Evolutionary conservation across 176 grass and related monocot species (phyloP), one percentile per base, ranked within the genome.

Genomic region (Carex littledalei): DNA sequence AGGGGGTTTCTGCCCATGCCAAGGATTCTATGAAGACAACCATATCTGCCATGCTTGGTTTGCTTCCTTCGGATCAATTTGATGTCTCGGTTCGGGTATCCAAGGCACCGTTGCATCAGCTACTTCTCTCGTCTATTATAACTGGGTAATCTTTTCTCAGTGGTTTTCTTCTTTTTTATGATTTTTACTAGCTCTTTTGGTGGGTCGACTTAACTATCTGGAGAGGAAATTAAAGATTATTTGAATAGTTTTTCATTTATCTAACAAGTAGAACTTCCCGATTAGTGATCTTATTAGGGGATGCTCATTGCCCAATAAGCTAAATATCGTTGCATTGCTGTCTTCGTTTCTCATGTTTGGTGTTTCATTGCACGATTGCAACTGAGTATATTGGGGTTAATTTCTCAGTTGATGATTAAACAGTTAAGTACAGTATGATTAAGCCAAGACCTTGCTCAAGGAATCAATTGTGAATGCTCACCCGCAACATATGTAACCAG

Each of bases 21-120:
- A 86, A 80, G 71, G 81, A 79, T 17, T 86, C 88, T 5, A 87
- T 90, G 88, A 90, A 90, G 63, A 66, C 63, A 11, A 86, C 88
- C 8, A 84, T 90, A 29, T 90, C 88, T 16, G 72, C 57, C 55
- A 90, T 90, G 84, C 84, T 90, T 4, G 88, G 88, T 18, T 39
- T 90, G 71, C 88, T 90, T 61, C 88, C 88, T 10, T 90, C 88
- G 11, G 81, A 79, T 16, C 80, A 90, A 41, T 90, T 90, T 49
- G 45, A 80, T 54, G 79, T 90, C 47, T 67, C 50, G 32, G 80
- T 90, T 21, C 52, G 71, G 32, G 84, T 67, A 34, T 78, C 61
- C 11, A 84, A 82, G 57, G 50, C 78, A 32, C 71, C 84, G 21
- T 52, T 90, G 59, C 61, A 84, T 78, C 73, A 74, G 16, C 49